Conservation (phyloP, 805 yeast genomes). For the Metschnikowia continentalis region DNA sequence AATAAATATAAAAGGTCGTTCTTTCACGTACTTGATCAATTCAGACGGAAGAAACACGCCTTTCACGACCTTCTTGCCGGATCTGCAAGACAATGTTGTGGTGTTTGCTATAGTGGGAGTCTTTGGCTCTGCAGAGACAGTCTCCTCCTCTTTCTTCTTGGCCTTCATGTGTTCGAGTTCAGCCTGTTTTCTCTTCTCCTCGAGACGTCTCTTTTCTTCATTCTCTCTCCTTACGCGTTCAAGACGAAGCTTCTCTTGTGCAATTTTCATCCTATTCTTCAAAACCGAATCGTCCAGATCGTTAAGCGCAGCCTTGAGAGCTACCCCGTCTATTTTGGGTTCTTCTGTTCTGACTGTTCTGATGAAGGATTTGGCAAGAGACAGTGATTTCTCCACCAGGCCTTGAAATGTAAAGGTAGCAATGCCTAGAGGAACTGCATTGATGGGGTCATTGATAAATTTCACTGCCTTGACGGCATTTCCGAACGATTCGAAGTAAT, state of each 20-base stretch:
- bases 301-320: constrained; percentile 51
- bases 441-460: constrained; percentile 61
- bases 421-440: constrained; percentile 77
- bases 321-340: constrained; percentile 49
- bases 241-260: constrained; percentile 26
- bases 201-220: constrained; percentile 2
- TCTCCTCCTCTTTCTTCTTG: constrained; percentile 6
- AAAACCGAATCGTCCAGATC: constrained; percentile 38
- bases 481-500: constrained; percentile 62
- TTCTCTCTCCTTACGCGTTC: constrained; percentile 25
- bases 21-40: constrained; percentile 45
- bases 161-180: not conserved
- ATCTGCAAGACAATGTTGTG: constrained; percentile 31
- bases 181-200: not conserved
- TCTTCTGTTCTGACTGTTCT: constrained; percentile 20
- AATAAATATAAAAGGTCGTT: constrained; percentile 56
- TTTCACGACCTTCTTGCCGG: constrained; percentile 26
- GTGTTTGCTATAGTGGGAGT: constrained; percentile 25
- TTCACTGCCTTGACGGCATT: constrained; percentile 52
- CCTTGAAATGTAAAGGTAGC: constrained; percentile 63
- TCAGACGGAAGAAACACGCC: constrained; percentile 47
- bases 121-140: not conserved
- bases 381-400: constrained; percentile 41
- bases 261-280: constrained; percentile 25
- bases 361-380: constrained; percentile 31